A percentile compares a stretch with the other conserved stretches of the same genome.
Evolutionary conservation across 768 basidiomycete genomes (phyloP).

Genomic region (Xerocomus potaroensis): DNA sequence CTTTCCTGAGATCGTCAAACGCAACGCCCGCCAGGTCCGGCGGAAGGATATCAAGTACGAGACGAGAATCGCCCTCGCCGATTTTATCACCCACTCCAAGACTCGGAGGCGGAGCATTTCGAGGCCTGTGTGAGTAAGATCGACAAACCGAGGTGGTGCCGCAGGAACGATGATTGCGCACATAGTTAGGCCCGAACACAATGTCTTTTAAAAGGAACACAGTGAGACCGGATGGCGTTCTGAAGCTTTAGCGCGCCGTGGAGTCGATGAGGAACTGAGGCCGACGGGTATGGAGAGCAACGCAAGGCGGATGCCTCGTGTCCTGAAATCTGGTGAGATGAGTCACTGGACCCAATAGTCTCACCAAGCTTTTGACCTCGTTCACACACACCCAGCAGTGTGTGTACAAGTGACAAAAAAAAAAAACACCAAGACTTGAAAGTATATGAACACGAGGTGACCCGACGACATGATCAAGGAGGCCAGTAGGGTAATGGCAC

Average conservation of each 20-base stretch:
- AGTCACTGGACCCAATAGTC: neutral
- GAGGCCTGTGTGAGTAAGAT: slow-evolving; percentile 17
- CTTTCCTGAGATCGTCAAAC: slow-evolving; percentile 54
- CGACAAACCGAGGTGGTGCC: slow-evolving; percentile 1
- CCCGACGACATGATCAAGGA: neutral
- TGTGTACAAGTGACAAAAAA: neutral
- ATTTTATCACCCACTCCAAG: slow-evolving; percentile 39
- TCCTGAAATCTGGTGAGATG: slow-evolving; percentile 3
- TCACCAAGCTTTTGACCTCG: neutral
- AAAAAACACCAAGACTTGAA: slow-evolving; percentile 1
- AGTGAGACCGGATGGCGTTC: neutral
- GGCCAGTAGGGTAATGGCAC: too few species aligned
- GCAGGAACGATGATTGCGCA: slow-evolving; percentile 6
- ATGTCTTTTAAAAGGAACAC: neutral
- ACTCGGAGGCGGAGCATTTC: slow-evolving; percentile 17
- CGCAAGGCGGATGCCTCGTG: slow-evolving; percentile 17
- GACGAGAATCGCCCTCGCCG: slow-evolving; percentile 65
- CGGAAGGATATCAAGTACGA: slow-evolving; percentile 58
- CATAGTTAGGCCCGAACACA: too few species aligned
- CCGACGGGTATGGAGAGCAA: slow-evolving; percentile 3
- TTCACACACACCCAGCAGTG: slow-evolving; percentile 6
- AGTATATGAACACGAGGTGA: slow-evolving; percentile 7
- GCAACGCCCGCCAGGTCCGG: slow-evolving; percentile 48
- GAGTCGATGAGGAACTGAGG: slow-evolving; percentile 3
- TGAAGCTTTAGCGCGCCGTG: slow-evolving; percentile 1